Evolutionary conservation across 352 stramenopile species (phyloP).

Genomic region (Chrysophaeum taylorii): DNA sequence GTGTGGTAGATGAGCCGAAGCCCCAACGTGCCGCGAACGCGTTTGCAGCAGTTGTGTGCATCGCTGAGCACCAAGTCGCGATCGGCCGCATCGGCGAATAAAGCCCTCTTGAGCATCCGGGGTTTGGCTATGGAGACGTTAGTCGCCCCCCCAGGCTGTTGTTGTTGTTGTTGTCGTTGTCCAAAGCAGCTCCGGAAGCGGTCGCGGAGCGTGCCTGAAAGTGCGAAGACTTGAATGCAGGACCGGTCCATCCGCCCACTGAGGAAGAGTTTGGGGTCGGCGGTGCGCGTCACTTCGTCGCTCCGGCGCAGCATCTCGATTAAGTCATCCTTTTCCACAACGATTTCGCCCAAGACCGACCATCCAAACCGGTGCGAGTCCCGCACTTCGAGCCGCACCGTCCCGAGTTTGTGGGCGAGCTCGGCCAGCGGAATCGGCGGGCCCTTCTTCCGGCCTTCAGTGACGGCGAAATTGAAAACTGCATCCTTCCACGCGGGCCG

Average conservation of each 20-base stretch:
- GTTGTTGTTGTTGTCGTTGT: too few species aligned
- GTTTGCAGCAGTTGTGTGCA: not conserved
- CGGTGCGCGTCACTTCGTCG: too few species aligned
- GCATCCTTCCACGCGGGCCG: not conserved
- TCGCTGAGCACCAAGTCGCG: not conserved
- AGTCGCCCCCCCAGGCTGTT: not conserved
- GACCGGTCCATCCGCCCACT: not conserved
- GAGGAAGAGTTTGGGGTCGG: too few species aligned
- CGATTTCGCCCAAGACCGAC: not conserved
- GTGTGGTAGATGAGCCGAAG: conserved; percentile 6
- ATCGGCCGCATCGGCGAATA: not conserved
- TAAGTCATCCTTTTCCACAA: not conserved
- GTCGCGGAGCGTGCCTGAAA: not conserved
- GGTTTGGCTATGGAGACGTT: not conserved
- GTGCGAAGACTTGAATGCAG: not conserved
- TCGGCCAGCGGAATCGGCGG: not conserved
- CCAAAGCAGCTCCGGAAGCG: too few species aligned
- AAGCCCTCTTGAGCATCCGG: not conserved
- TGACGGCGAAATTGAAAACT: not conserved
- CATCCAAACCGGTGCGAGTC: conserved; percentile 2
- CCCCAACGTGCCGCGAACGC: not conserved
- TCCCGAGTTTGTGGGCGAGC: not conserved
- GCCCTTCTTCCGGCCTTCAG: not conserved
- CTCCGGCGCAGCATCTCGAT: not conserved
- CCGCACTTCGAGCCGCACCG: not conserved